Evolutionary conservation across 257 asterid genomes (phyloP), one percentile per base, ranked within the genome.

Genomic region (Penstemon barbatus): DNA sequence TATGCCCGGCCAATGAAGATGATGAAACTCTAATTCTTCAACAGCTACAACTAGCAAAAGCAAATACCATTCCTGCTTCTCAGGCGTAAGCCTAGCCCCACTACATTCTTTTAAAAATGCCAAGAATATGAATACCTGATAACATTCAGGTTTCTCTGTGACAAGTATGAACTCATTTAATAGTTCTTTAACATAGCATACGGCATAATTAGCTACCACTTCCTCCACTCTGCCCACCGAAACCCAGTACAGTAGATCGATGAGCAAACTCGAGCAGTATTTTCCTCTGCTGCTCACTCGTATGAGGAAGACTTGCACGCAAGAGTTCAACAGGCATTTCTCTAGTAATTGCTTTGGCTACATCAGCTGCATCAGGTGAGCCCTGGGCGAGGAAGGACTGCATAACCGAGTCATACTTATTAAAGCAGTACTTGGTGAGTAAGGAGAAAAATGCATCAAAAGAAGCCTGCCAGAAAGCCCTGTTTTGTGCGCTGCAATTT

Each of bases 401-500:
- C 71, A 83, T 79, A 38, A 73, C 76, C 7, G 81, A 75, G 73
- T 89, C 96, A 6, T 89, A 89, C 72, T 86, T 89, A 57, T 70
- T 84, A 58, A 86, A 86, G 73, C 94, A 89, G 81, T 89, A 84
- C 74, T 84, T 84, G 0, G 87, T 80, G 39, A 89, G 89, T 33
- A 86, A 72, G 36, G 70, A 79, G 57, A 89, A 89, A 71, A 89
- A 89, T 3, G 91, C 94, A 72, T 89, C 91, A 61, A 89, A 89
- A 6, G 96, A 86, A 9, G 87, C 96, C 88, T 89, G 96, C 96
- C 96, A 89, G 65, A 89, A 84, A 7, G 79, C 78, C 65, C 89
- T 75, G 79, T 69, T 83, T 19, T 78, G 63, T 18, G 75, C 36
- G 63, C 83, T 80, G 83, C 93, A 86, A 57, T 72, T 81, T 46